These are phyloP conservation scores for Cercophora samala DNA, from an alignment of 495 filamentous ascomycete genomes.

Conservation along the genomic window DNA sequence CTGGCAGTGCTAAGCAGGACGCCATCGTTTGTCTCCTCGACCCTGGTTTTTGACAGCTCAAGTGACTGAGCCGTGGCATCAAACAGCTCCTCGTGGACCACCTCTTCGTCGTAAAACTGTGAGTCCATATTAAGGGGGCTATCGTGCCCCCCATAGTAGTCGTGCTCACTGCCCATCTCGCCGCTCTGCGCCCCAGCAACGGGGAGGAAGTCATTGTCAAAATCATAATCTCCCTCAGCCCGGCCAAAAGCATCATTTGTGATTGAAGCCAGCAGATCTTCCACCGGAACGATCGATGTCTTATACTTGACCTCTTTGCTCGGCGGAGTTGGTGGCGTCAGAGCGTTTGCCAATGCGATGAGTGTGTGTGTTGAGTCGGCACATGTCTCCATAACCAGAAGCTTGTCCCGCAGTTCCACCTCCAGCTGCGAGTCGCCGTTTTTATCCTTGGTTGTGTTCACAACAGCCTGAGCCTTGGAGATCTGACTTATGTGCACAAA, in stretches of 20 bases:
- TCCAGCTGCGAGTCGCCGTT: conserved; percentile 65
- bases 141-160: conserved; percentile 36
- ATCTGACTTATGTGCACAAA: conserved; percentile 83
- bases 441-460: conserved; percentile 50
- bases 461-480: conserved; percentile 66
- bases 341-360: conserved; percentile 70
- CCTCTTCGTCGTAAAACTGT: conserved; percentile 38
- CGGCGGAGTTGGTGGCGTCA: conserved; percentile 78
- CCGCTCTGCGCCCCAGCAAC: conserved; percentile 33
- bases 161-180: conserved; percentile 33
- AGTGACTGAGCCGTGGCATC: conserved; percentile 38
- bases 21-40: conserved; percentile 54
- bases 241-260: conserved; percentile 74
- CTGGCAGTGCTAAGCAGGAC: conserved; percentile 58
- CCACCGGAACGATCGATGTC: conserved; percentile 77
- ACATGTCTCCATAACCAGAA: conserved; percentile 89
- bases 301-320: conserved; percentile 79
- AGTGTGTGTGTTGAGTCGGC: conserved; percentile 97
- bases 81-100: conserved; percentile 39
- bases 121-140: conserved; percentile 40
- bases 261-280: conserved; percentile 87
- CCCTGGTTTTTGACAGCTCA: conserved; percentile 32
- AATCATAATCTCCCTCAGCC: conserved; percentile 54
- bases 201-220: conserved; percentile 53
- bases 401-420: conserved; percentile 75